phyloP scores from a whole-genome alignment of 352 stramenopile genomes.

The Globisporangium lucens region DNA sequence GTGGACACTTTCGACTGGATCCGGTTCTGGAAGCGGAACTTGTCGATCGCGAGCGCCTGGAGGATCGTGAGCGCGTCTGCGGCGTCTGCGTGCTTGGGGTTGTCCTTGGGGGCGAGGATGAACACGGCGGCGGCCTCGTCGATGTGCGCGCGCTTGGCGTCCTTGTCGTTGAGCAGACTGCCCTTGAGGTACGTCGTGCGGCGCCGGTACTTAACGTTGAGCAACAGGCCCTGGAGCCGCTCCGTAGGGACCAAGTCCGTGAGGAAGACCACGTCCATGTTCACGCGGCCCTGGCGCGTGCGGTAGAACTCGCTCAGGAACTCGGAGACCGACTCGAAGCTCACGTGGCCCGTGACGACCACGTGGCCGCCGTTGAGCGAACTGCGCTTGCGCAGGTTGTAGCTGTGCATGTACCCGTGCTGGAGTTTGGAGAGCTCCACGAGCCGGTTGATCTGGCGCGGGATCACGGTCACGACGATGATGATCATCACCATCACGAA shows the following conservation, averaged over 20 bases:
- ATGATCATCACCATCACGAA: slow-evolving; percentile 66
- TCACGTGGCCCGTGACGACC: slow-evolving; percentile 45
- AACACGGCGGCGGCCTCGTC: slow-evolving; percentile 49
- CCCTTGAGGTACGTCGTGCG: slow-evolving; percentile 57
- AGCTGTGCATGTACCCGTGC: slow-evolving; percentile 51
- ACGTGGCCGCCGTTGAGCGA: slow-evolving; percentile 48
- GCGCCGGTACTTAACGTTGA: slow-evolving; percentile 41
- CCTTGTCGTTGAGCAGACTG: slow-evolving; percentile 46
- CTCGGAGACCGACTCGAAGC: slow-evolving; percentile 37
- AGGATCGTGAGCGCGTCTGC: slow-evolving; percentile 52
- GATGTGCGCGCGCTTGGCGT: slow-evolving; percentile 44
- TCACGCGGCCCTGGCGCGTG: slow-evolving; percentile 43
- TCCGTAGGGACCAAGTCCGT: slow-evolving; percentile 31
- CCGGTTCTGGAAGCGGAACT: slow-evolving; percentile 40
- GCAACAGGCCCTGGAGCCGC: slow-evolving; percentile 33
- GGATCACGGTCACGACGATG: slow-evolving; percentile 55
- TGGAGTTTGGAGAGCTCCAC: slow-evolving; percentile 47
- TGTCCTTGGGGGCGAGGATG: slow-evolving; percentile 50
- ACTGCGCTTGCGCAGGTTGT: slow-evolving; percentile 34
- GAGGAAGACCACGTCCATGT: slow-evolving; percentile 64
- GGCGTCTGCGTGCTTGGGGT: slow-evolving; percentile 33
- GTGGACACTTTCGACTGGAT: slow-evolving; percentile 12
- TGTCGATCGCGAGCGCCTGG: slow-evolving; percentile 51
- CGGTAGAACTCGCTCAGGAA: slow-evolving; percentile 69
- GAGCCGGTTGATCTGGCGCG: slow-evolving; percentile 48